Percentiles rank a stretch among this genome's conserved stretches.
Evolutionary conservation across 164 flowering plant genomes (phyloP).

Genomic region (Brasenia schreberi): DNA sequence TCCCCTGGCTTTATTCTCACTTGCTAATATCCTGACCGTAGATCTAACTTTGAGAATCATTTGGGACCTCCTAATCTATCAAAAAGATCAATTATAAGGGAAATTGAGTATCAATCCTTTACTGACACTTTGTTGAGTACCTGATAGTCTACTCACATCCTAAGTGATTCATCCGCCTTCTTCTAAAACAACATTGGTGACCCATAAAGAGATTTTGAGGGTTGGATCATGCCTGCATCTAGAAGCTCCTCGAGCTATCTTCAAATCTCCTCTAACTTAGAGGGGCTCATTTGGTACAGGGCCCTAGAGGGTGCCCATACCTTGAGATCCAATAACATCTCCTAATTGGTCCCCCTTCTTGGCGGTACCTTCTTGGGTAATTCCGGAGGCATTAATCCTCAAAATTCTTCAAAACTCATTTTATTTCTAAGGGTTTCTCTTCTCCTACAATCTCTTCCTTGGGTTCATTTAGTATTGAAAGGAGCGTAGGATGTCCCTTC

Average conservation of each 20-base stretch:
- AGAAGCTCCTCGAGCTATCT: background rate
- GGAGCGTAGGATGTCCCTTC: too few species aligned
- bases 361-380: too few species aligned
- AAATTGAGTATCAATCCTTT: conserved; percentile 1
- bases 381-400: too few species aligned
- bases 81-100: background rate
- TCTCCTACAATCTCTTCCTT: too few species aligned
- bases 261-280: too few species aligned
- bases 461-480: too few species aligned
- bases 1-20: background rate
- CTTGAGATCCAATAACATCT: too few species aligned
- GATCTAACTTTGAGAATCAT: conserved; percentile 1
- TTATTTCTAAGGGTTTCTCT: too few species aligned
- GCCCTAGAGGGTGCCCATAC: too few species aligned
- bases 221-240: background rate
- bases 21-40: conserved; percentile 8
- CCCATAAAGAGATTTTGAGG: background rate
- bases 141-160: background rate
- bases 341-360: too few species aligned
- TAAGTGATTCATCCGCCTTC: background rate
- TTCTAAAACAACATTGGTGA: background rate
- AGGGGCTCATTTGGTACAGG: too few species aligned
- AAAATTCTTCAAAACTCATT: too few species aligned
- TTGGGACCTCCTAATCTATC: background rate
- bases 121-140: background rate